Evolutionary conservation across 495 filamentous ascomycete species (phyloP), one percentile per base, ranked within the genome.

Genomic region (Trichoderma orchidacearum): DNA sequence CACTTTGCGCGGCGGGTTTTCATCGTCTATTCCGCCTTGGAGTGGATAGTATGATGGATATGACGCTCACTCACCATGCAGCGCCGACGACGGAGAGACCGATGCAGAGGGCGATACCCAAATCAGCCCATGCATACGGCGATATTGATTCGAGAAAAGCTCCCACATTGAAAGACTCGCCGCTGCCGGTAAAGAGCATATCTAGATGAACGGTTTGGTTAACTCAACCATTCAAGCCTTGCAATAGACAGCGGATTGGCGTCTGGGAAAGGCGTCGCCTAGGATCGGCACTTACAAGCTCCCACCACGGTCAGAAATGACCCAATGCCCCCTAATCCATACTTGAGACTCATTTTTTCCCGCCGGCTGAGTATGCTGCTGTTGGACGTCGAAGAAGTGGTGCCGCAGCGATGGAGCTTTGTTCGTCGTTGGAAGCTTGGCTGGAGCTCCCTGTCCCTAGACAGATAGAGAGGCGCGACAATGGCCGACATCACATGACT

Each of bases 91-190:
- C 90, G 53, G 93, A 97, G 34, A 96, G 77, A 21, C 91, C 90
- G 64, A 96, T 96, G 71, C 93, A 97, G 61, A 97, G 82, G 25
- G 85, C 87, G 60, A 97, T 95, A 61, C 94, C 94, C 41, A 94
- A 68, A 66, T 81, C 80, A 59, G 91, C 94, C 89, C 90, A 99
- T 48, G 87, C 87, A 67, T 90, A 95, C 7, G 94, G 94, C 54
- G 93, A 96, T 62, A 96, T 83, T 59, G 83, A 83, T 72, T 96
- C 91, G 70, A 99, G 80, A 70, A 97, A 97, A 71, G 83, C 81
- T 69, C 94, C 94, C 68, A 97, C 85, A 75, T 99, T 95, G 73
- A 97, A 99, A 32, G 83, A 76, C 80, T 99, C 94, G 60, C 94
- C 93, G 64, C 91, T 89, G 54, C 89, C 90, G 62, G 90, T 92